Conservation (phyloP, 805 yeast genomes). For the Metschnikowia rubicola region DNA sequence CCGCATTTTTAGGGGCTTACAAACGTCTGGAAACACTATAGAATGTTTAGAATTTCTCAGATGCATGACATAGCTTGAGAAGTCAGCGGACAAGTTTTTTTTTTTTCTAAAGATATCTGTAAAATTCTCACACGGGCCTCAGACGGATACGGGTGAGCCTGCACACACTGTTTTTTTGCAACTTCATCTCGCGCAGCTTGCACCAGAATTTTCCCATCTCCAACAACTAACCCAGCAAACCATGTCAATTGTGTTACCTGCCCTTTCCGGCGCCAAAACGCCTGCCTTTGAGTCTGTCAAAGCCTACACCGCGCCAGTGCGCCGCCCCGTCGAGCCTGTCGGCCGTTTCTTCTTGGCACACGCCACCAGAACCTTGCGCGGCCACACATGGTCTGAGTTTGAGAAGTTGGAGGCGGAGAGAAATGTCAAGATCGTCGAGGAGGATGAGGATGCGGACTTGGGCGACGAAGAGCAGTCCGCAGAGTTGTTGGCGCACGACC, state of each 20-base stretch:
- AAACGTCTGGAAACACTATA: no score
- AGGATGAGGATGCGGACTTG: slow-evolving; percentile 57
- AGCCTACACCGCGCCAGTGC: slow-evolving; percentile 55
- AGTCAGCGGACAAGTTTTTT: no score
- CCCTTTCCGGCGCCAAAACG: slow-evolving; percentile 41
- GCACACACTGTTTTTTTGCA: no score
- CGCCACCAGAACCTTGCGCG: slow-evolving; percentile 91
- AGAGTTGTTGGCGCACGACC: slow-evolving; percentile 80
- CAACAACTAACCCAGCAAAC: neutral
- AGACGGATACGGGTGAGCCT: no score
- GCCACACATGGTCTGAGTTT: slow-evolving; percentile 98
- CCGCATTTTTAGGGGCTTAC: no score
- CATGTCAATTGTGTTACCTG: slow-evolving; percentile 49
- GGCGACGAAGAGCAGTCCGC: slow-evolving; percentile 71
- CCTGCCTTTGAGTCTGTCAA: slow-evolving; percentile 50
- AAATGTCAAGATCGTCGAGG: slow-evolving; percentile 72
- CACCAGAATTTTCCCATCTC: neutral
- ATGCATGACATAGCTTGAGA: no score
- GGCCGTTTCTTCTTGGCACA: slow-evolving; percentile 95
- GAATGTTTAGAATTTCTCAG: no score
- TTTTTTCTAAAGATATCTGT: no score
- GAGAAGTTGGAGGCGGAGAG: slow-evolving; percentile 90
- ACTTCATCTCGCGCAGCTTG: neutral
- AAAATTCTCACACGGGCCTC: no score
- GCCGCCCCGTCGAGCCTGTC: slow-evolving; percentile 91